These are phyloP conservation scores for Conticribra guillardii DNA, from an alignment of 108 stramenopile genomes.

Conservation along the genomic window DNA sequence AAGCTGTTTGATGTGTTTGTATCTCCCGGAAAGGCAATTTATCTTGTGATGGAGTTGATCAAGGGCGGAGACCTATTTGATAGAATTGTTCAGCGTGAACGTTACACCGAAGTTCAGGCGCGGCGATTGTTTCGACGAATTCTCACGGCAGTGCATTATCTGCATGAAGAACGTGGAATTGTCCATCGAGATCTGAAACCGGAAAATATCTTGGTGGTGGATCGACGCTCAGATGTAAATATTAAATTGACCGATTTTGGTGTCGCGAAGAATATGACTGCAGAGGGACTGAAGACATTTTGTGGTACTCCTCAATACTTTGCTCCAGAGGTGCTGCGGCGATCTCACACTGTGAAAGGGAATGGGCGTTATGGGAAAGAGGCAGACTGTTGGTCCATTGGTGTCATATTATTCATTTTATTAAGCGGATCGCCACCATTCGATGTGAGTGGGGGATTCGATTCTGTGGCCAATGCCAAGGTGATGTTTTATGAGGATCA, in stretches of 20 bases:
- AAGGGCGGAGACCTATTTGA: conserved; percentile 95
- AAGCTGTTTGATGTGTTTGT: conserved; percentile 89
- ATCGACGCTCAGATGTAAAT: conserved; percentile 51
- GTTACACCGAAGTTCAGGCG: conserved; percentile 84
- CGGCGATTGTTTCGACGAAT: conserved; percentile 75
- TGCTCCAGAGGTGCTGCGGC: conserved; percentile 88
- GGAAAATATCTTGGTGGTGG: conserved; percentile 87
- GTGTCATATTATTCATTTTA: conserved; percentile 88
- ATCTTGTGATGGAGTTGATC: conserved; percentile 89
- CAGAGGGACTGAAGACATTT: conserved; percentile 85
- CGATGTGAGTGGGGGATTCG: conserved; percentile 55
- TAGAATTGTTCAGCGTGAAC: conserved; percentile 79
- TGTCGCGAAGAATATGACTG: conserved; percentile 81
- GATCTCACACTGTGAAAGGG: conserved; percentile 74
- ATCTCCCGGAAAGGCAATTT: conserved; percentile 62
- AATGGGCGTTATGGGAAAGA: conserved; percentile 84
- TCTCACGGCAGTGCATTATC: conserved; percentile 75
- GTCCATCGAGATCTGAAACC: conserved; percentile 94
- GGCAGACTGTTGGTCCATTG: conserved; percentile 87
- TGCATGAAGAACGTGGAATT: conserved; percentile 75
- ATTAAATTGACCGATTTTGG: conserved; percentile 93
- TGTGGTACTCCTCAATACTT: conserved; percentile 95
- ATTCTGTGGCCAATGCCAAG: conserved; percentile 51
- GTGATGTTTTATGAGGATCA: conserved; percentile 58
- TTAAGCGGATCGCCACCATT: conserved; percentile 82